Percentiles rank a stretch among this genome's conserved stretches.
Conservation (phyloP, 208 protist genomes). For the Leptomonas pyrrhocoris region DNA sequence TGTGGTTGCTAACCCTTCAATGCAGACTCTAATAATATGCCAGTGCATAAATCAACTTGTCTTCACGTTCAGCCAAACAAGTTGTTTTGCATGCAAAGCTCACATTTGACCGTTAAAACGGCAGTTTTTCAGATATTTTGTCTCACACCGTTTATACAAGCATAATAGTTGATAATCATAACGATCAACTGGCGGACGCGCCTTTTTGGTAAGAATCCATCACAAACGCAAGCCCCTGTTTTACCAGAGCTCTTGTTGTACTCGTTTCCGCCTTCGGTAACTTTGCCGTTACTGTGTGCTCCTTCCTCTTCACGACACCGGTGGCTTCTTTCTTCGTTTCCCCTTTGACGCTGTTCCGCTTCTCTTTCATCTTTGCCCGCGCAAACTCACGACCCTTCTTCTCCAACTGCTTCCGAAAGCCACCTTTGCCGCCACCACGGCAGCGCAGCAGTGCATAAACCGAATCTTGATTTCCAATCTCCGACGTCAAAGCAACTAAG, state of each 20-base stretch:
- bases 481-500: neutral
- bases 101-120: too few relatives aligned
- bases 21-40: too few relatives aligned
- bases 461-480: neutral
- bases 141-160: too few relatives aligned
- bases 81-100: too few relatives aligned
- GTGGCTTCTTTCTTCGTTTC: slow-evolving; percentile 1
- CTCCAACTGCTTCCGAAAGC: slow-evolving; percentile 84
- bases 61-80: too few relatives aligned
- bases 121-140: too few relatives aligned
- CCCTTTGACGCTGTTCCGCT: slow-evolving; percentile 32
- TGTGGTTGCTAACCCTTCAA: too few relatives aligned
- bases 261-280: slow-evolving; percentile 12
- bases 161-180: neutral
- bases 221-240: slow-evolving; percentile 35
- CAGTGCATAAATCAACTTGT: too few relatives aligned
- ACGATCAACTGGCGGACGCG: neutral
- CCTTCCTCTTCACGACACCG: neutral
- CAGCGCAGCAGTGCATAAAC: slow-evolving; percentile 44
- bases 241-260: slow-evolving; percentile 20
- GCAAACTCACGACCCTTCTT: slow-evolving; percentile 85
- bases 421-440: slow-evolving; percentile 73
- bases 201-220: slow-evolving; percentile 11
- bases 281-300: neutral
- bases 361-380: slow-evolving; percentile 56